phyloP scores from a whole-genome alignment of 1,284 basidiomycete species.

The Wallemia hederae region DNA sequence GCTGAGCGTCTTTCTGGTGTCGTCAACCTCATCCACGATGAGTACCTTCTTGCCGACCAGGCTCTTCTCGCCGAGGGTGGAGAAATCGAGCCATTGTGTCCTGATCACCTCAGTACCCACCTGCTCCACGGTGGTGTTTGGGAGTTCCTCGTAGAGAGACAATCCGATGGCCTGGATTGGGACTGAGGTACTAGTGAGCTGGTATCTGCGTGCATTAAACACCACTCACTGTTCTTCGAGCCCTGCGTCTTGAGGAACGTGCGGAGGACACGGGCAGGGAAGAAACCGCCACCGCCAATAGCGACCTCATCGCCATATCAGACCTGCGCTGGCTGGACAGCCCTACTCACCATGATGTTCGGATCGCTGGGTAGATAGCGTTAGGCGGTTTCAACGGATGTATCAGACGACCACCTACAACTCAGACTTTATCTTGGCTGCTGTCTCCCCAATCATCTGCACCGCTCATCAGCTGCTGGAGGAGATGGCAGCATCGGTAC shows the following conservation, averaged over 20 bases:
- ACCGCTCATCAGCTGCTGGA: not conserved
- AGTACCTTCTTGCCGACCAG: constrained; percentile 49
- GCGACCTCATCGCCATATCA: not conserved
- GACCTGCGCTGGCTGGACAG: not conserved
- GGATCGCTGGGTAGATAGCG: not conserved
- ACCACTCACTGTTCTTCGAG: constrained; percentile 20
- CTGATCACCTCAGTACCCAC: constrained; percentile 57
- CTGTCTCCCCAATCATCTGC: constrained; percentile 1
- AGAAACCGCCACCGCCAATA: constrained; percentile 35
- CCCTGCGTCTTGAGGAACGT: constrained; percentile 52
- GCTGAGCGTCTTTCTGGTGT: constrained; percentile 42
- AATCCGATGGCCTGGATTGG: constrained; percentile 73
- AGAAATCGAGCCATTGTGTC: constrained; percentile 47
- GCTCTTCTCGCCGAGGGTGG: constrained; percentile 36
- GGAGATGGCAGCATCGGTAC: not conserved
- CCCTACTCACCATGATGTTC: not conserved
- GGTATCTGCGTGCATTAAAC: constrained; percentile 1
- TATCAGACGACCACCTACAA: not conserved
- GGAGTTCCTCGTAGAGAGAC: constrained; percentile 62
- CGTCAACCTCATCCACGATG: constrained; percentile 24
- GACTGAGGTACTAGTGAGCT: constrained; percentile 24
- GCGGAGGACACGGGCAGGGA: constrained; percentile 71
- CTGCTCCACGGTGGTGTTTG: constrained; percentile 40
- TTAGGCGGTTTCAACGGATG: not conserved
- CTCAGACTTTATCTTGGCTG: not conserved